These are phyloP conservation scores for Bipolaris victoriae DNA, from an alignment of 2,329 filamentous ascomycete species.

Conservation along the genomic window DNA sequence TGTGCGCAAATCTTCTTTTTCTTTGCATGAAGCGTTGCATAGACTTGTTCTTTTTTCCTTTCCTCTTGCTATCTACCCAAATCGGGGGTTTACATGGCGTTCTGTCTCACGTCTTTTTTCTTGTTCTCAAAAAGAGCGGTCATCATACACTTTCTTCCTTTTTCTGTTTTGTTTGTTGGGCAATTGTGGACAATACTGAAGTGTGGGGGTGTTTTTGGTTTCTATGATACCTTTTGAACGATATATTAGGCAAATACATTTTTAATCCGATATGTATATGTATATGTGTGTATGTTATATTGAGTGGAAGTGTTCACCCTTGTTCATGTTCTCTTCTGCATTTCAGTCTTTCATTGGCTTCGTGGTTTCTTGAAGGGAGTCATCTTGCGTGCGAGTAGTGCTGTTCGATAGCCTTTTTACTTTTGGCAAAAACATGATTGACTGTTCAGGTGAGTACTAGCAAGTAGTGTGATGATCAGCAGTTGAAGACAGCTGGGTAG, in stretches of 20 bases:
- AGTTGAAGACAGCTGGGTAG: conserved; percentile 5
- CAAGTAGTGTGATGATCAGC: conserved; percentile 18
- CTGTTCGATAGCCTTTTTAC: conserved; percentile 18
- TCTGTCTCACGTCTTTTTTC: neutral
- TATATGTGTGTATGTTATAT: too few species aligned
- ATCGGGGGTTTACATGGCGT: too few species aligned
- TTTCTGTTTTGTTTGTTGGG: neutral
- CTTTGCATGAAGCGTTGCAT: neutral
- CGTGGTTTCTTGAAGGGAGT: conserved; percentile 12
- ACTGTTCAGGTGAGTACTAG: conserved; percentile 18
- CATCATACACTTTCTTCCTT: neutral
- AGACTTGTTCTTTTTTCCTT: neutral
- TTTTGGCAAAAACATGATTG: conserved; percentile 25
- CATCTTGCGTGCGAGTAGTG: conserved; percentile 5
- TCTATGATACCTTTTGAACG: conserved; percentile 1
- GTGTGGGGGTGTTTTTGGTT: neutral
- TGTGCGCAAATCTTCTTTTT: neutral
- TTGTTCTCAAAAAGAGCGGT: neutral
- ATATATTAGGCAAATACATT: too few species aligned
- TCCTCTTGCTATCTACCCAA: neutral
- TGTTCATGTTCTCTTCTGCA: too few species aligned
- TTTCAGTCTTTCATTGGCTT: conserved; percentile 12
- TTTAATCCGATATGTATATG: too few species aligned
- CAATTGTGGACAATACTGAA: neutral
- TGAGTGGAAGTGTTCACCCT: too few species aligned